Evolutionary conservation across 495 filamentous ascomycete genomes (phyloP).

Genomic region (Xanthoparmelia taractica): DNA sequence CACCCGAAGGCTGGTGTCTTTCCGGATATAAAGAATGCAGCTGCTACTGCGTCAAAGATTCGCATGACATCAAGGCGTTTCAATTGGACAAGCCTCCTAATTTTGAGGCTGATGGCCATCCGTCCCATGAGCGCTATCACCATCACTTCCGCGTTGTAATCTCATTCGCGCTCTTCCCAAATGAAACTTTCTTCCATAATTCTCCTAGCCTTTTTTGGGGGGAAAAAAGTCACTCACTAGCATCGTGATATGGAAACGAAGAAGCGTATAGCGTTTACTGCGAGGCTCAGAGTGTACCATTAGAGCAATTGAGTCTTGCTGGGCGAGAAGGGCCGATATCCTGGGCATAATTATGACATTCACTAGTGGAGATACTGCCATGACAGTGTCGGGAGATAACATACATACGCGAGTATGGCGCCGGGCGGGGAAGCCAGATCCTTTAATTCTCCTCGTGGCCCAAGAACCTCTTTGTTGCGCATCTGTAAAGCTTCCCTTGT

Average conservation of each 20-base stretch:
- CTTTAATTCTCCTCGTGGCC: conserved; percentile 9
- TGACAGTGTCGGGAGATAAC: conserved; percentile 3
- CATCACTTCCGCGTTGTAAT: neutral
- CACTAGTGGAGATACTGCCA: neutral
- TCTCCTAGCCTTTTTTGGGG: neutral
- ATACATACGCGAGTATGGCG: conserved; percentile 7
- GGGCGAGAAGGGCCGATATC: neutral
- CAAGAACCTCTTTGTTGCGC: conserved; percentile 7
- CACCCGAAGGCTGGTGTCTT: too few species aligned
- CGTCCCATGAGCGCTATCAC: neutral
- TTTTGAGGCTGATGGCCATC: neutral
- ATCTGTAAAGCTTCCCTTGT: neutral
- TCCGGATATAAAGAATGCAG: too few species aligned
- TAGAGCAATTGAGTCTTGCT: neutral
- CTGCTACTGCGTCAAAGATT: too few species aligned
- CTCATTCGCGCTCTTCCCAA: conserved; percentile 10
- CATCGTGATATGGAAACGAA: neutral
- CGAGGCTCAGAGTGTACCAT: neutral
- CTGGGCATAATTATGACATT: neutral
- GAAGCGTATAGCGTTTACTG: neutral
- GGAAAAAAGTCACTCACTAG: neutral
- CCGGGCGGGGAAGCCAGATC: conserved; percentile 5
- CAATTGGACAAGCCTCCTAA: neutral
- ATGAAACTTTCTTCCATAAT: conserved; percentile 2
- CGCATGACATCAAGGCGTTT: neutral